Evolutionary conservation across 495 filamentous ascomycete species (phyloP), one percentile per base, ranked within the genome.

Genomic region (Penicillium angulare): DNA sequence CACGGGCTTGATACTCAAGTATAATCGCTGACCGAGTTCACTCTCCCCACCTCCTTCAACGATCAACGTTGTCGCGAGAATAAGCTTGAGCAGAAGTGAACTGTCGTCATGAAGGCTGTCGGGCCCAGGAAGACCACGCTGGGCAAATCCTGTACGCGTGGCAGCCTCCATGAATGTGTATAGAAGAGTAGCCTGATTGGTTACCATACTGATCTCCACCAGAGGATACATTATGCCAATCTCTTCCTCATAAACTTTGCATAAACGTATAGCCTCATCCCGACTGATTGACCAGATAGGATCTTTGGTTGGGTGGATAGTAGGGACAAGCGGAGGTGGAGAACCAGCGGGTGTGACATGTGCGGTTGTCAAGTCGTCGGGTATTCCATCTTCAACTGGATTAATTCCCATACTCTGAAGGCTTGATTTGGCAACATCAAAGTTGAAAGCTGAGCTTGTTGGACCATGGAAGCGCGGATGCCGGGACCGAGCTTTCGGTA

Each of bases 221-320:
- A 95, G 76, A 1, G 89, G 89, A 65, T 92, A 92, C 88, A 92
- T 92, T 45, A 90, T 77, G 8, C 87, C 87, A 43, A 92, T 83
- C 63, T 93, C 90, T 63, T 95, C 88, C 45, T 91, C 86, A 56
- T 88, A 89, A 6, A 90, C 77, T 8, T 78, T 71, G 52, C 85
- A 87, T 6, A 95, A 70, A 1, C 87, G 80, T 10, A 88, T 55
- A 44, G 89, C 81, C 55, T 93, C 88, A 22, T 88, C 80, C 53
- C 84, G 82, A 22, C 75, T 77, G 23, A 90, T 76, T 8, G 78
- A 68, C 86, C 87, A 91, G 36, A 95, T 80, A 1, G 89, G 87
- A 71, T 95, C 90, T 55, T 78, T 84, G 23, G 66, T 68, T 24
- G 68, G 75, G 47, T 72, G 76, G 41, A 68, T 68, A 13, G 55